A percentile compares a stretch with the other conserved stretches of the same genome.
Evolutionary conservation across 2,329 filamentous ascomycete species (phyloP).

Genomic region (Pseudocercospora crystallina): DNA sequence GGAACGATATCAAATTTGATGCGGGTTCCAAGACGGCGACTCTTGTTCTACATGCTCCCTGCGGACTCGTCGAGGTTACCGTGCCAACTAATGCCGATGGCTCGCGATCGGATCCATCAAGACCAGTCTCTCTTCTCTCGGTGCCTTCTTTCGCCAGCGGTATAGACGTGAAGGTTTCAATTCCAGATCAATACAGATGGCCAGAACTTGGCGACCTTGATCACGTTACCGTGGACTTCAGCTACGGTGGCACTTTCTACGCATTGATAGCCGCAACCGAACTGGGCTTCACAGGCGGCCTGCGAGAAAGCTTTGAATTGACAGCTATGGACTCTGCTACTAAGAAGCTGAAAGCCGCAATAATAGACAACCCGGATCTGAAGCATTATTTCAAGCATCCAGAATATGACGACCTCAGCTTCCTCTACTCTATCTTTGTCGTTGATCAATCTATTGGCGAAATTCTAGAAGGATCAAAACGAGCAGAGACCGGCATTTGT

Average conservation of each 20-base stretch:
- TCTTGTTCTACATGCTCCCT: slow-evolving; percentile 47
- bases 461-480: slow-evolving; percentile 18
- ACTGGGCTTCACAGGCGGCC: slow-evolving; percentile 40
- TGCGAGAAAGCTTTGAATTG: slow-evolving; percentile 32
- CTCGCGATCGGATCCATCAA: slow-evolving; percentile 37
- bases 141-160: slow-evolving; percentile 45
- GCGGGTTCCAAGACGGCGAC: slow-evolving; percentile 23
- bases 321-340: slow-evolving; percentile 36
- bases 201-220: slow-evolving; percentile 35
- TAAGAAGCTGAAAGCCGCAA: slow-evolving; percentile 34
- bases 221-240: slow-evolving; percentile 37
- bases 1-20: slow-evolving; percentile 36
- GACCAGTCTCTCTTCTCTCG: slow-evolving; percentile 44
- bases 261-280: slow-evolving; percentile 38
- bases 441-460: slow-evolving; percentile 30
- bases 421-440: slow-evolving; percentile 43
- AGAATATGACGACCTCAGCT: slow-evolving; percentile 34
- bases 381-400: slow-evolving; percentile 27
- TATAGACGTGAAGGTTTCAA: slow-evolving; percentile 31
- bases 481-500: slow-evolving; percentile 42
- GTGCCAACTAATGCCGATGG: slow-evolving; percentile 39
- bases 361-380: slow-evolving; percentile 31
- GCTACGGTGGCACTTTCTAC: slow-evolving; percentile 50
- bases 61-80: slow-evolving; percentile 43
- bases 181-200: slow-evolving; percentile 39